phyloP scores from a whole-genome alignment of 148 eudicot species.

The Polygonum maritimum region DNA sequence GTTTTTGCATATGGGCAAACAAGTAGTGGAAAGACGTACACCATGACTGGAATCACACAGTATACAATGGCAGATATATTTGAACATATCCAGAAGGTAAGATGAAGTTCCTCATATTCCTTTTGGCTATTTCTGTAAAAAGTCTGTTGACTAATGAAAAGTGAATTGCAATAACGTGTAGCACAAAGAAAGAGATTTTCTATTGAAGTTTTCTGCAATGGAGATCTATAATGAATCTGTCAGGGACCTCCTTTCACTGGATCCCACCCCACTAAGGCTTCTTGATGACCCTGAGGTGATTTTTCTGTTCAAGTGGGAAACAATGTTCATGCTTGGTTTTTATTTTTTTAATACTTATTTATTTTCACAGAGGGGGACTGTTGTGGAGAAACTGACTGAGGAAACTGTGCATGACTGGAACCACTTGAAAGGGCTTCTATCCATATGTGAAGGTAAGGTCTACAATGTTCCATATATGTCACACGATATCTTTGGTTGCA shows the following conservation, averaged over 20 bases:
- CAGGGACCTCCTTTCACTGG: conserved; percentile 71
- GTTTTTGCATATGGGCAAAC: conserved; percentile 98
- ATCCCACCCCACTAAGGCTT: conserved; percentile 71
- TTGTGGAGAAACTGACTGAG: conserved; percentile 89
- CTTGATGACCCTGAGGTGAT: conserved; percentile 96
- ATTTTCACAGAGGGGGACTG: conserved; percentile 75
- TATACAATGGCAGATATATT: conserved; percentile 76
- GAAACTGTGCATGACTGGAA: conserved; percentile 70
- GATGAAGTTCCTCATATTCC: background rate
- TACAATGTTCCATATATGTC: background rate
- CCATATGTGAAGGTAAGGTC: conserved; percentile 71
- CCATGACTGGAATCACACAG: conserved; percentile 96
- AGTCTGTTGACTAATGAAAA: background rate
- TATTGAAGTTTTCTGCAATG: conserved; percentile 84
- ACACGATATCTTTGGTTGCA: background rate
- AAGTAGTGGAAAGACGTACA: conserved; percentile 96
- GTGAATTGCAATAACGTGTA: conserved; percentile 26
- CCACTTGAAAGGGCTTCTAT: conserved; percentile 79
- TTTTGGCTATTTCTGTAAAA: background rate
- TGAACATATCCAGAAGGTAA: conserved; percentile 74
- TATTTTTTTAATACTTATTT: conserved; percentile 1
- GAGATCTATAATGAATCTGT: conserved; percentile 98
- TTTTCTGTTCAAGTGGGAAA: conserved; percentile 8
- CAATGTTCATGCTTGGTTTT: background rate
- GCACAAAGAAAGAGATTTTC: conserved; percentile 77